Percentiles rank a stretch among this genome's conserved stretches.
phyloP scores from a whole-genome alignment of 1,139 yeast genomes.

The Arxiozyma bovina region DNA sequence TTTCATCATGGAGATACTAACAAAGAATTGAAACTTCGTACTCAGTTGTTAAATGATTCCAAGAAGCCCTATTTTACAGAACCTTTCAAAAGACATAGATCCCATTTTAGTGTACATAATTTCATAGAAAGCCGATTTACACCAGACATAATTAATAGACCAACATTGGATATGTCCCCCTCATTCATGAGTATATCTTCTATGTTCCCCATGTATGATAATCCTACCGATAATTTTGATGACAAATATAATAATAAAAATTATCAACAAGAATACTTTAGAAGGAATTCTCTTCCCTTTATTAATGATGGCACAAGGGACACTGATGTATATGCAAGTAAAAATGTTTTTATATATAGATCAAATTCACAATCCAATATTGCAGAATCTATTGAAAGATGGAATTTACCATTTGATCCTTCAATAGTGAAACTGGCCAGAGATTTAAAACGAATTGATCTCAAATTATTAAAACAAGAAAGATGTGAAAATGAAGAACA shows the following conservation, averaged over 20 bases:
- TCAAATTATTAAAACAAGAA: constrained; percentile 7
- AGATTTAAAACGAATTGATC: constrained; percentile 18
- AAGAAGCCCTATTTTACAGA: not conserved
- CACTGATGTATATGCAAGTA: not conserved
- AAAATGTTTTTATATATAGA: constrained; percentile 9
- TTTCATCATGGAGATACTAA: constrained; percentile 31
- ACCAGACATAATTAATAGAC: not conserved
- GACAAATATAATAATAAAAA: constrained; percentile 14
- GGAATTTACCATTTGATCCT: constrained; percentile 32
- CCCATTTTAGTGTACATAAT: constrained; percentile 4
- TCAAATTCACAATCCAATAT: constrained; percentile 40
- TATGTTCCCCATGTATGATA: constrained; percentile 25
- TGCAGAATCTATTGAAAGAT: constrained; percentile 33
- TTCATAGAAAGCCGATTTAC: constrained; percentile 7
- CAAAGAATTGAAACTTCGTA: constrained; percentile 4
- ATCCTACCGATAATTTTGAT: constrained; percentile 12
- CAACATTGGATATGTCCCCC: constrained; percentile 8
- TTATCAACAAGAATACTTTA: constrained; percentile 20
- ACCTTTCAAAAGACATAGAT: constrained; percentile 1
- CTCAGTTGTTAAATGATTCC: not conserved
- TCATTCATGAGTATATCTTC: constrained; percentile 22
- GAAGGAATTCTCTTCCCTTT: constrained; percentile 23
- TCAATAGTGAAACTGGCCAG: constrained; percentile 28
- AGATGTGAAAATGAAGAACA: constrained; percentile 6
- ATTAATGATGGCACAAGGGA: constrained; percentile 10